Evolutionary conservation across 2,329 filamentous ascomycete genomes (phyloP).

Genomic region (Raffaelea arxii): DNA sequence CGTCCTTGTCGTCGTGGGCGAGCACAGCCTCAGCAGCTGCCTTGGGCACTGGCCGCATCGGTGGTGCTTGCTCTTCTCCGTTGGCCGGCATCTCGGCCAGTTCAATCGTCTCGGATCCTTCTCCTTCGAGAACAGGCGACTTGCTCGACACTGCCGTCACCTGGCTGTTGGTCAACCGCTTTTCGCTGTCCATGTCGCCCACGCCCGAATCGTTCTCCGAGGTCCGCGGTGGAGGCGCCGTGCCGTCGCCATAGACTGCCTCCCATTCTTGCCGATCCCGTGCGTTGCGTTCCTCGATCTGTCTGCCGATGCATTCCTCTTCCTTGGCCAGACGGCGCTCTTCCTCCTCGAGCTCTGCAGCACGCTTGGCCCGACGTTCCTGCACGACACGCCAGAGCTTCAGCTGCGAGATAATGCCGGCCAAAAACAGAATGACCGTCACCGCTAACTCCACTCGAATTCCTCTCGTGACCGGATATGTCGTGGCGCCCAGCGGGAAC

Average conservation of each 20-base stretch:
- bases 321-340: constrained; percentile 47
- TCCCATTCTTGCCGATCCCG: constrained; percentile 67
- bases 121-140: constrained; percentile 18
- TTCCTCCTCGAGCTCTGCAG: constrained; percentile 37
- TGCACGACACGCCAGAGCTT: constrained; percentile 77
- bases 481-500: constrained; percentile 67
- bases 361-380: constrained; percentile 45
- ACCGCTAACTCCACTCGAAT: constrained; percentile 78
- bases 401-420: constrained; percentile 75
- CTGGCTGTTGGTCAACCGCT: constrained; percentile 24
- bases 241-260: constrained; percentile 58
- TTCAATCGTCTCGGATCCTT: constrained; percentile 34
- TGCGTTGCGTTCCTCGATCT: constrained; percentile 52
- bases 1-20: constrained; percentile 30
- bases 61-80: constrained; percentile 10
- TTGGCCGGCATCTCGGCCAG: constrained; percentile 37
- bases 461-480: constrained; percentile 78
- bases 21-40: constrained; percentile 31
- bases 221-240: constrained; percentile 20
- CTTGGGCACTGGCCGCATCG: constrained; percentile 17
- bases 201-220: constrained; percentile 37
- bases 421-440: constrained; percentile 62
- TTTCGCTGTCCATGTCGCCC: constrained; percentile 38
- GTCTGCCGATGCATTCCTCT: constrained; percentile 61
- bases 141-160: constrained; percentile 2